Conservation (phyloP, 2,329 filamentous ascomycete genomes). For the Trichoderma arundinaceum region DNA sequence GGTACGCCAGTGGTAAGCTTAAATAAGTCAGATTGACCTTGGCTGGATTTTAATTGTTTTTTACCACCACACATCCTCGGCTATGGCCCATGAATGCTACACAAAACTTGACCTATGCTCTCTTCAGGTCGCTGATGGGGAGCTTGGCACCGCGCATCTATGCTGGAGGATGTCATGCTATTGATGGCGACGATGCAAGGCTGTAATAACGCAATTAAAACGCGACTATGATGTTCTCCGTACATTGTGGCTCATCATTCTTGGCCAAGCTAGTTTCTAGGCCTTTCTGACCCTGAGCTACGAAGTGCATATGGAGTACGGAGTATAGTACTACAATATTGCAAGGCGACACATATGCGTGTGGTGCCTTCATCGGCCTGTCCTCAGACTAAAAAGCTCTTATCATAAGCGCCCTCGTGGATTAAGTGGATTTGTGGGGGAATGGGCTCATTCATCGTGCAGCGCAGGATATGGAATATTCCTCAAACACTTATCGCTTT, state of each 20-base stretch:
- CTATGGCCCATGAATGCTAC: slow-evolving; percentile 1
- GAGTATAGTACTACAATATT: background rate
- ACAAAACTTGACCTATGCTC: background rate
- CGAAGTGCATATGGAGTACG: background rate
- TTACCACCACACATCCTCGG: background rate
- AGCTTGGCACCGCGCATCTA: background rate
- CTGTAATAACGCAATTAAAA: slow-evolving; percentile 28
- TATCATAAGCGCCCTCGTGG: background rate
- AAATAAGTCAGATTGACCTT: background rate
- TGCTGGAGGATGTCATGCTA: slow-evolving; percentile 10
- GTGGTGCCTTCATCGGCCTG: background rate
- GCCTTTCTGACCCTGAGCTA: background rate
- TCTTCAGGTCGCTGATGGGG: background rate
- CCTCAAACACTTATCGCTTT: background rate
- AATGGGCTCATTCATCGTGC: slow-evolving; percentile 1
- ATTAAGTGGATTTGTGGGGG: background rate
- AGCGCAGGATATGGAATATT: background rate
- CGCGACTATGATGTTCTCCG: background rate
- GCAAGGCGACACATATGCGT: background rate
- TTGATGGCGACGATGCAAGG: slow-evolving; percentile 31
- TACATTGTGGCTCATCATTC: background rate
- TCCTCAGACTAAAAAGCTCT: background rate
- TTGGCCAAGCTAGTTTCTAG: slow-evolving; percentile 1
- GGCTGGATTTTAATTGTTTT: background rate
- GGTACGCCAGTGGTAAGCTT: background rate